These are phyloP conservation scores for Yamagishiella unicocca DNA, from an alignment of 139 green algal genomes.

Conservation along the genomic window DNA sequence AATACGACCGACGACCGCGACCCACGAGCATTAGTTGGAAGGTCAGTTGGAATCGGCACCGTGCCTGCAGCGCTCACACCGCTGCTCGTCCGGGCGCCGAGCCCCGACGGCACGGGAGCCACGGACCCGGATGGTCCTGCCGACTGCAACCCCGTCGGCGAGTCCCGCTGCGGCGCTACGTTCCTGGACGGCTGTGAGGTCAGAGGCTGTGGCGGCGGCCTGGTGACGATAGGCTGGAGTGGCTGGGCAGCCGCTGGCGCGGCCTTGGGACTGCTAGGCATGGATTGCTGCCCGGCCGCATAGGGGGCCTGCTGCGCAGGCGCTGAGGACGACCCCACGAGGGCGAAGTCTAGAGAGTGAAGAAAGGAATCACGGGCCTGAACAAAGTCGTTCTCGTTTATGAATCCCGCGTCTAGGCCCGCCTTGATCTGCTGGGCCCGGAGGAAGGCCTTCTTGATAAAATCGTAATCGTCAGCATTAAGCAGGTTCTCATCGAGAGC, in stretches of 20 bases:
- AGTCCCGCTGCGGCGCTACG: background rate
- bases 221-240: constrained; percentile 10
- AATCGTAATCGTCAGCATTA: constrained; percentile 77
- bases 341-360: constrained; percentile 69
- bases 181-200: no score
- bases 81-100: constrained; percentile 10
- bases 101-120: background rate
- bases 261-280: constrained; percentile 19
- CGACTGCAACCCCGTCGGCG: background rate
- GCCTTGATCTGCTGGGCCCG: constrained; percentile 88
- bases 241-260: background rate
- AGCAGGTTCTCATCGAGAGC: constrained; percentile 85
- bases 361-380: constrained; percentile 80
- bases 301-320: background rate
- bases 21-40: no score
- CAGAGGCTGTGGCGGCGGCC: no score
- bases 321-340: background rate
- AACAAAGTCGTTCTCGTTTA: constrained; percentile 80
- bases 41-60: constrained; percentile 34
- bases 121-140: background rate
- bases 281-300: background rate
- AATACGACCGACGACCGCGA: no score
- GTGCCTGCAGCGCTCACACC: constrained; percentile 7
- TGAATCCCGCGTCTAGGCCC: constrained; percentile 82
- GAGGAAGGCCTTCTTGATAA: constrained; percentile 86